Base-by-base conservation (phyloP, 2,329 filamentous ascomycete species). In the Emmonsia crescens region DNA sequence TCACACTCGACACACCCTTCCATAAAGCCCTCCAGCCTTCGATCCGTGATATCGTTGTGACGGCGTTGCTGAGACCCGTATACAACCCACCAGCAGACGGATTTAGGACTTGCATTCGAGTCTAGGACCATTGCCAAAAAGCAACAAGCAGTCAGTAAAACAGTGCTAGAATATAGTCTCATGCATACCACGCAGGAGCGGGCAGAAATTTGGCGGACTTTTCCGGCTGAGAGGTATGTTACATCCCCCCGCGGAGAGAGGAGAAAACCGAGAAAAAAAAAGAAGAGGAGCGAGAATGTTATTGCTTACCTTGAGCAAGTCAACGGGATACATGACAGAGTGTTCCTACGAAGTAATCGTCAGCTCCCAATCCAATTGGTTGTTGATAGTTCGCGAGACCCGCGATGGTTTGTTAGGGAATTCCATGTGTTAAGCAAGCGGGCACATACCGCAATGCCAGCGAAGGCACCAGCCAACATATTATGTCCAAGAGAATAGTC, bases 291-390 rank as follows among this genome's bases (percentile, higher is more conserved):
- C 40, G 24, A 36, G 31, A 40, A 31, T 29, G 16, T 27, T 16
- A 10, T 29, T 59, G 71, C 80, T 66, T 75, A 96, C 94, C 88
- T 99, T 99, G 74, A 99, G 89, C 68, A 96, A 85, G 79, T 99
- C 94, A 73, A 99, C 89, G 24, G 94, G 94, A 74, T 99, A 99
- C 94, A 99, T 97, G 71, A 96, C 92, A 63, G 93, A 95, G 77
- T 97, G 93, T 79, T 97, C 93, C 92, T 96, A 60, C 6, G 46
- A 42, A 36, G 44, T 67, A 59, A 63, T 68, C 64, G 68, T 66
- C 33, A 61, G 62, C 31, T 52, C 52, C 14, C 40, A 51, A 51
- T 27, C 44, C 31, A 57, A 61, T 21, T 51, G 58, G 33, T 33
- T 38, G 33, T 33, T 38, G 21, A 38, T 52, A 36, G 54, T 33